A percentile compares a stretch with the other conserved stretches of the same genome.
Evolutionary conservation across 495 filamentous ascomycete genomes (phyloP).

Genomic region (Tuber aestivum): DNA sequence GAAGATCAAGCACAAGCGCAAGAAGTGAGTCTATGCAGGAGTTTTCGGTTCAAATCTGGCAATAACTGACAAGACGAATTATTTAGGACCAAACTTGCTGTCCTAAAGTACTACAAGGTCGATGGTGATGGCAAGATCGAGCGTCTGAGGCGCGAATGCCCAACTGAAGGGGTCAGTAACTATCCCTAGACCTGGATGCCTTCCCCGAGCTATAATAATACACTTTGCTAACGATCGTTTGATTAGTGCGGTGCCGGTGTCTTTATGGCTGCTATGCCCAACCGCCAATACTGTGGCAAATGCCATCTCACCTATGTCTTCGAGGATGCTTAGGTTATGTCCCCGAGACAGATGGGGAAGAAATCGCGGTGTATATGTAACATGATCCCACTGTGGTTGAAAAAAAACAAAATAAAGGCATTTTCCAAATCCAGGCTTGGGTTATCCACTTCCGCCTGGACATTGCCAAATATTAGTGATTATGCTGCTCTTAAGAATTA

Average conservation of each 20-base stretch:
- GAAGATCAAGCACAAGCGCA: constrained; percentile 99
- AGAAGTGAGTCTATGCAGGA: constrained; percentile 50
- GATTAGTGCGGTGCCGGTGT: constrained; percentile 92
- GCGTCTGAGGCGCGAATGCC: constrained; percentile 96
- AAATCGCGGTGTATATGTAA: constrained; percentile 7
- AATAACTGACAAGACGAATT: not conserved
- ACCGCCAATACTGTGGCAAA: constrained; percentile 98
- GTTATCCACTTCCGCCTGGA: not conserved
- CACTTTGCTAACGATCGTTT: constrained; percentile 26
- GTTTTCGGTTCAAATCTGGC: not conserved
- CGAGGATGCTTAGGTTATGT: constrained; percentile 49
- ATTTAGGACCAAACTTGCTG: constrained; percentile 89
- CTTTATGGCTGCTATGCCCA: constrained; percentile 99
- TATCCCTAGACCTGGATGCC: not conserved
- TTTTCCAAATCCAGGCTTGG: not conserved
- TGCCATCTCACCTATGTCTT: constrained; percentile 99
- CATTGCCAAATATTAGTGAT: not conserved
- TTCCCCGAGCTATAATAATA: not conserved
- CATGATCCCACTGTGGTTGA: not conserved
- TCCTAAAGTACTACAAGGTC: constrained; percentile 99
- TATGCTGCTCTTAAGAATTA: not conserved
- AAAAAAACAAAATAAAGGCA: not conserved
- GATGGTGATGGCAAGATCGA: constrained; percentile 99
- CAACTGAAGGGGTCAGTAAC: constrained; percentile 71
- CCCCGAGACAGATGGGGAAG: constrained; percentile 9